phyloP scores from a whole-genome alignment of 768 basidiomycete genomes.

The Lyophyllum semitale region DNA sequence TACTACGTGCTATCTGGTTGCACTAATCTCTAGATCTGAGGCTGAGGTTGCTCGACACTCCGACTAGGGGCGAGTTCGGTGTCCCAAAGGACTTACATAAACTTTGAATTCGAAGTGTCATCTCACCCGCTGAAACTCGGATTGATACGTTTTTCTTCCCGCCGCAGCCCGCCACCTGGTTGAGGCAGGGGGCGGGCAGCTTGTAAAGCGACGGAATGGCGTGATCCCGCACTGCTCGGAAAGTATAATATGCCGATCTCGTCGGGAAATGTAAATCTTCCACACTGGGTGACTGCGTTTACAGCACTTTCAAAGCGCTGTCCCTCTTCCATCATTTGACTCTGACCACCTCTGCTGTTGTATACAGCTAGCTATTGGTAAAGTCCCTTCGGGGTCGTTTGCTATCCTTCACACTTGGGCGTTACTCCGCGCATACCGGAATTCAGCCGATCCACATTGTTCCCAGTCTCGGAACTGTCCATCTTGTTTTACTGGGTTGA shows the following conservation, averaged over 20 bases:
- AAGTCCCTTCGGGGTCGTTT: not conserved
- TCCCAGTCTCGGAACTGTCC: not conserved
- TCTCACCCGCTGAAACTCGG: not conserved
- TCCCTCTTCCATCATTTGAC: not conserved
- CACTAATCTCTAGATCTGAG: too few species aligned
- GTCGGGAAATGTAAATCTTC: conserved; percentile 6
- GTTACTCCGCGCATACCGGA: not conserved
- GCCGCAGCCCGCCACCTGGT: not conserved
- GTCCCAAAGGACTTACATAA: too few species aligned
- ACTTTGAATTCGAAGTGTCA: too few species aligned
- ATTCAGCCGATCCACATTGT: not conserved
- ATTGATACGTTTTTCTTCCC: not conserved
- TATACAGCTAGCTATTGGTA: not conserved
- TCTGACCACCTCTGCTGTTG: not conserved
- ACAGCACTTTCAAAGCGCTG: not conserved
- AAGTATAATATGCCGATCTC: conserved; percentile 6
- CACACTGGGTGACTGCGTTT: not conserved
- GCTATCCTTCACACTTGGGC: not conserved
- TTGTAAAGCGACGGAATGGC: not conserved
- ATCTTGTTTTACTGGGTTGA: not conserved
- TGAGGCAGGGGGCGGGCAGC: not conserved
- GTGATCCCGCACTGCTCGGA: conserved; percentile 7
- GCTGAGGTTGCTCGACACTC: conserved; percentile 2
- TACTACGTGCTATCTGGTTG: not conserved
- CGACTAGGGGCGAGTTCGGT: not conserved